Evolutionary conservation across 148 eudicot species (phyloP), one percentile per base, ranked within the genome.

Genomic region (Cornus suecica): DNA sequence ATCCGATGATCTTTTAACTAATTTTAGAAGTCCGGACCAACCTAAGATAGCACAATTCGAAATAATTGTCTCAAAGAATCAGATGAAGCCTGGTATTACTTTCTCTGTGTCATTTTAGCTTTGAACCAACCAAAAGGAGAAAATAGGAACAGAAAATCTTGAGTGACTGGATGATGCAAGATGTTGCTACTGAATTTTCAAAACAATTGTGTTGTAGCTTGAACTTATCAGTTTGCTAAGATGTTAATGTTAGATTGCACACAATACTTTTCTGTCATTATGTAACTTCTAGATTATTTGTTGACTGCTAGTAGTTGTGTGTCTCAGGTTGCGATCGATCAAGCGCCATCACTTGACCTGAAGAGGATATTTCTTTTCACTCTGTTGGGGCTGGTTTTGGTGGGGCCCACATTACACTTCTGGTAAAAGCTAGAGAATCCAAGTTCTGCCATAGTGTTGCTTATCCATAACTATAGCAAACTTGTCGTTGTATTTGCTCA

Each of bases 391-490:
- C 80, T 94, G 75, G 92, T 83, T 56, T 87, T 94, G 84, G 97
- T 94, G 70, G 97, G 99, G 27, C 99, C 99, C 31, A 84, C 96
- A 45, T 84, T 94, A 77, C 99, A 94, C 80, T 90, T 84, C 92
- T 94, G 99, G 99, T 94, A 81, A 86, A 51, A 29, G 66, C 74
- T 75, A 77, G 76, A 66, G 58, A 76, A 63, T 68, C 70, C 31
- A 58, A 48, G 18, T 11, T 48, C 15, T 48, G 3, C 54, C 20
- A 11, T 3, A 48, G 54, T 48, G 20, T 48, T 48, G 54, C 54
- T 11, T 48, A 48, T 16, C 54, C 15, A 48, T 48, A 18, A 13
- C 15, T 48, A 48, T 48, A 48, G 54, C 54, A 11, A 13, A 10
- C 18, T 74, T 4, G 8, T 26, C 56, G 2, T 74, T 26, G 15